These are phyloP conservation scores for Eremochloa ophiuroides DNA, from an alignment of 176 grass and related monocot species.

Conservation along the genomic window DNA sequence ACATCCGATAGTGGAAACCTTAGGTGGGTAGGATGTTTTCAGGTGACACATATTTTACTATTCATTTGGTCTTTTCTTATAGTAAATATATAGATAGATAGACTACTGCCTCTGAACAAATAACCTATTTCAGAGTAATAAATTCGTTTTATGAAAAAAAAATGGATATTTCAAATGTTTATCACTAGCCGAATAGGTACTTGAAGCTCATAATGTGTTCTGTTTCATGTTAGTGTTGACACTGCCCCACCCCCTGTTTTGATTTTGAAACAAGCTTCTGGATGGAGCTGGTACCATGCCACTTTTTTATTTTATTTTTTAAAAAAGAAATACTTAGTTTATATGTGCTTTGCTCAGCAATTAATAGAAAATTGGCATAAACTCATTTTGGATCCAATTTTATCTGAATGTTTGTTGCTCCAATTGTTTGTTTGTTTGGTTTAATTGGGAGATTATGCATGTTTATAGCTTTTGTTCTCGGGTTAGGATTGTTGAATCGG, in stretches of 20 bases:
- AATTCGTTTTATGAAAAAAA: background rate
- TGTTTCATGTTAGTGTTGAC: background rate
- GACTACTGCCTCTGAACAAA: too few species aligned
- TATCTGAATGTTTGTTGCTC: background rate
- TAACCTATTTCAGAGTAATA: too few species aligned
- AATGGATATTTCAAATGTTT: background rate
- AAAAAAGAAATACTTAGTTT: background rate
- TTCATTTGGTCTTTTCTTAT: too few species aligned
- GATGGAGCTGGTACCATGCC: background rate
- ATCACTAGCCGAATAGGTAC: background rate
- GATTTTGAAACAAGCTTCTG: background rate
- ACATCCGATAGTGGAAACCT: too few species aligned
- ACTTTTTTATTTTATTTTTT: background rate
- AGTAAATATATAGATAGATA: too few species aligned
- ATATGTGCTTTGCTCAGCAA: background rate
- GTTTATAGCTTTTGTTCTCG: background rate
- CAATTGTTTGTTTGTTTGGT: background rate
- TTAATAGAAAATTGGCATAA: background rate
- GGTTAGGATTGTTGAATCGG: background rate
- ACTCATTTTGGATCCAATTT: background rate
- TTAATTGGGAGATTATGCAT: background rate
- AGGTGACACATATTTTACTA: too few species aligned
- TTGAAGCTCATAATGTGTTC: background rate
- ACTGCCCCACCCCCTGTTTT: background rate
- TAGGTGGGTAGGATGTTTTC: too few species aligned